Evolutionary conservation across 2,329 filamentous ascomycete species (phyloP).

Genomic region (Talaromyces islandicus): DNA sequence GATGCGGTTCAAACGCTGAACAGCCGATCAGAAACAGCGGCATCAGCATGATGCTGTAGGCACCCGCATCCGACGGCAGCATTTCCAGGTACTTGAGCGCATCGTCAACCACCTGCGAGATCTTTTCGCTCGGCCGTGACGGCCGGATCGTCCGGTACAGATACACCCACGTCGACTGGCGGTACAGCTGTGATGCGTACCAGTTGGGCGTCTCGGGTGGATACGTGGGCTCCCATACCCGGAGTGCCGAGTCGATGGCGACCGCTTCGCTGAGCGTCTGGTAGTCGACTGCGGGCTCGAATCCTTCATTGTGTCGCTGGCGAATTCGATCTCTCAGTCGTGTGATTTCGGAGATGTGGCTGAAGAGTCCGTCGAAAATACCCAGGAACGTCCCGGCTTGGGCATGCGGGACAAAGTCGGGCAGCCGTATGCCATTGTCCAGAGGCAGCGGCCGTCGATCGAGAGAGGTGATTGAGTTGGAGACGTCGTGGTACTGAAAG

Average conservation of each 20-base stretch:
- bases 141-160: slow-evolving; percentile 56
- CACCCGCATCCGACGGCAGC: slow-evolving; percentile 49
- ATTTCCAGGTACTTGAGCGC: slow-evolving; percentile 52
- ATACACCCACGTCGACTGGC: slow-evolving; percentile 59
- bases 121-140: slow-evolving; percentile 50
- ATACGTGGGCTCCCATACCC: slow-evolving; percentile 64
- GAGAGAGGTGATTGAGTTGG: slow-evolving; percentile 52
- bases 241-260: slow-evolving; percentile 68
- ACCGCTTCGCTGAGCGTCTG: slow-evolving; percentile 65
- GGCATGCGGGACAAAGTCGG: slow-evolving; percentile 49
- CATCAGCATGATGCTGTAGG: slow-evolving; percentile 55
- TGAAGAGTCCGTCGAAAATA: slow-evolving; percentile 75
- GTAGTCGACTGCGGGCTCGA: slow-evolving; percentile 68
- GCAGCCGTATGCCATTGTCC: slow-evolving; percentile 48
- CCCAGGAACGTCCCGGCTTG: slow-evolving; percentile 63
- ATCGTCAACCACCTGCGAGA: slow-evolving; percentile 53
- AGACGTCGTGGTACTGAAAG: slow-evolving; percentile 73
- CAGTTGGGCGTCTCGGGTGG: slow-evolving; percentile 47
- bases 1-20: slow-evolving; percentile 51
- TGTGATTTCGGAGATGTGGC: slow-evolving; percentile 72
- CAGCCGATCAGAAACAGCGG: slow-evolving; percentile 58
- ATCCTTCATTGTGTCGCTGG: slow-evolving; percentile 54
- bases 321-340: slow-evolving; percentile 70
- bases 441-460: slow-evolving; percentile 49
- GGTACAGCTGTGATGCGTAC: slow-evolving; percentile 54